Evolutionary conservation across 805 yeast species (phyloP), one percentile per base, ranked within the genome.

Genomic region (Kuraishia ogatae): DNA sequence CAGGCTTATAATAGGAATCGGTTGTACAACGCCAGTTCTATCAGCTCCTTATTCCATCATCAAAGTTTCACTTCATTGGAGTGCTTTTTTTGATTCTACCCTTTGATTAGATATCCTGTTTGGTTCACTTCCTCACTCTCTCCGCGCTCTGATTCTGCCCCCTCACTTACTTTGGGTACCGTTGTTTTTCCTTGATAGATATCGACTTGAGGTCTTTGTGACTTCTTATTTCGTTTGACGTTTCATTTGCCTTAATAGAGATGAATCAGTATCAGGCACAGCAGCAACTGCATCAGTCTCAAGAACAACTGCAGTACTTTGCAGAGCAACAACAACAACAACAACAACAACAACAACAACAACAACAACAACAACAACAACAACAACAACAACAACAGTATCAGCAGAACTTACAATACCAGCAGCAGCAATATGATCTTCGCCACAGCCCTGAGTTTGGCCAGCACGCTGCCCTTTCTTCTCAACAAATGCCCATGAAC

Each of bases 251-350:
- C 17, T 3, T 35, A 8, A 61, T 17, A 39, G 53, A 53, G 53
- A 29, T 29, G 26, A 7, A 17, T 15, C 21, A 58, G 3, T 55
- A 52, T 1, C 54, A 56, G 48, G 58, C 62, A n/a, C 56, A 57
- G n/a, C 54, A 60, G 43, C 57, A 61, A 23, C 21, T 53, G 51
- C 58, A 57, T 53, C 54, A 29, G 51, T 56, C 60, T 50, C 58
- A 61, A 54, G 60, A 58, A 53, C 59, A 58, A n/a, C 75, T 68
- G 61, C 64, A 66, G 53, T 65, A 63, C 48, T 71, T 64, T 43
- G 71, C 62, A 29, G 68, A 65, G 50, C 69, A 63, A 49, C 70
- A 67, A 52, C 71, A 67, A 52, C 64, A 64, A 35, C 72, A 67
- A 39, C 67, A 60, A 21, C 68, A 66, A 50, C 70, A 66, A 48